Evolutionary conservation across 345 rosid genomes (phyloP).

Genomic region (Salix purpurea): DNA sequence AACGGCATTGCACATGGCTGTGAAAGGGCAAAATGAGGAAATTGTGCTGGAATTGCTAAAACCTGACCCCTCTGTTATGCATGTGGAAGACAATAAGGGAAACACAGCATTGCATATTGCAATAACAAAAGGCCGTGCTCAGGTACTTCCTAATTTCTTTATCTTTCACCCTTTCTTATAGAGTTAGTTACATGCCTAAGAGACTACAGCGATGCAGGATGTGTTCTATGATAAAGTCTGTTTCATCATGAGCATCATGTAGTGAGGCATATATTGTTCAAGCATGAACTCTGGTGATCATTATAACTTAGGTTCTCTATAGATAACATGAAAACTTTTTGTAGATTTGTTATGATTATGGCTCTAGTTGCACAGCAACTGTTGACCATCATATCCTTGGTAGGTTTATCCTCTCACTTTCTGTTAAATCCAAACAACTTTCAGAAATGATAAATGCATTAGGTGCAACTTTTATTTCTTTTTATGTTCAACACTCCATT

Average conservation of each 20-base stretch:
- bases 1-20: constrained; percentile 97
- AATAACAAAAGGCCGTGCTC: constrained; percentile 68
- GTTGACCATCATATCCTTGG: background rate
- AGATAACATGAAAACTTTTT: background rate
- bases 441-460: background rate
- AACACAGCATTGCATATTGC: constrained; percentile 91
- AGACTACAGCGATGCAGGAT: background rate
- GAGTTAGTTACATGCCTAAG: background rate
- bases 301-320: background rate
- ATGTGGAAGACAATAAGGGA: constrained; percentile 81
- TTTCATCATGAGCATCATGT: background rate
- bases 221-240: background rate
- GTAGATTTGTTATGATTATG: background rate
- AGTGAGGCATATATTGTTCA: background rate
- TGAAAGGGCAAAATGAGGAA: constrained; percentile 85
- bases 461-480: background rate
- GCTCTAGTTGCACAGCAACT: background rate
- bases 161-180: background rate
- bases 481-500: background rate
- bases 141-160: constrained; percentile 42
- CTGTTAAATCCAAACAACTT: background rate
- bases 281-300: background rate
- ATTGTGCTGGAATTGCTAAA: constrained; percentile 76
- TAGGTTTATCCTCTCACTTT: background rate
- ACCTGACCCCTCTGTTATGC: constrained; percentile 63